Conservation (phyloP, 2,329 filamentous ascomycete genomes). For the Venturia aucupariae region DNA sequence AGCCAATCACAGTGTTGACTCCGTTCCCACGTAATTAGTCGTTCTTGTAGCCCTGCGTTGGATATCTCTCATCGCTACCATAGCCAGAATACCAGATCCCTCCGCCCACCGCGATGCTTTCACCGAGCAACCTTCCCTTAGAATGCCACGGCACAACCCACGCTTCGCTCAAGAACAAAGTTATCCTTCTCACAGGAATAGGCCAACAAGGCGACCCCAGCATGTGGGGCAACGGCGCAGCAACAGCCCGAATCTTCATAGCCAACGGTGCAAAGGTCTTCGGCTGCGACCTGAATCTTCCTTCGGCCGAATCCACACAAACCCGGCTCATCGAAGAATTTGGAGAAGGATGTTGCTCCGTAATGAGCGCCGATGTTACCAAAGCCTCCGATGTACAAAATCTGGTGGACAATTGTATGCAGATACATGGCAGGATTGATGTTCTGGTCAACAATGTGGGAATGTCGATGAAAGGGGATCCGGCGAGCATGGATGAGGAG, state of each 20-base stretch:
- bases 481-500: conserved; percentile 20
- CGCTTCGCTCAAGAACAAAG: conserved; percentile 4
- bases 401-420: conserved; percentile 19
- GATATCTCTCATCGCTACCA: neutral
- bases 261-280: conserved; percentile 13
- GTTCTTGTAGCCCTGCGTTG: too few species aligned
- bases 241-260: conserved; percentile 12
- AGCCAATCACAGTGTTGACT: neutral
- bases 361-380: conserved; percentile 21
- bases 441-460: conserved; percentile 23
- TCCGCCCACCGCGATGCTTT: neutral
- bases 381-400: conserved; percentile 20
- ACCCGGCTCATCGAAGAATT: conserved; percentile 1
- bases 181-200: conserved; percentile 14
- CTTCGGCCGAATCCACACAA: conserved; percentile 9
- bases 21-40: too few species aligned
- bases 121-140: neutral
- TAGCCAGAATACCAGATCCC: neutral
- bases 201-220: conserved; percentile 12
- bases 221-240: conserved; percentile 15
- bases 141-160: conserved; percentile 5
- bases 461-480: conserved; percentile 30
- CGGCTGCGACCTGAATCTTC: conserved; percentile 14
- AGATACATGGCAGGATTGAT: conserved; percentile 19
- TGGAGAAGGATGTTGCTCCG: neutral